phyloP scores from a whole-genome alignment of 495 filamentous ascomycete species.

The Sordaria brevicollis region DNA sequence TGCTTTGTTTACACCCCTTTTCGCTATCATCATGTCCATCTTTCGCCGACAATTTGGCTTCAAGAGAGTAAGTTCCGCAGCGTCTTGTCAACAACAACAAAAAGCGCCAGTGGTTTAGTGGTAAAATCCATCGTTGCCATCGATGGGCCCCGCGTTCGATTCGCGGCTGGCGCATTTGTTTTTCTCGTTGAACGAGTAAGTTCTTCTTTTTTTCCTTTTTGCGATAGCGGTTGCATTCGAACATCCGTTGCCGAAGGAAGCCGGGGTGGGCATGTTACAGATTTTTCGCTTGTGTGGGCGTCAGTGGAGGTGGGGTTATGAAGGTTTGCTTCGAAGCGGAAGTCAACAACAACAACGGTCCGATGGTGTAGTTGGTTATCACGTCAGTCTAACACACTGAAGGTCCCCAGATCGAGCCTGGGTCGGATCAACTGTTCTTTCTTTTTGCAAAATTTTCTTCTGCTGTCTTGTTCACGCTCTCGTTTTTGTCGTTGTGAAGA shows the following conservation, averaged over 20 bases:
- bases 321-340: not conserved
- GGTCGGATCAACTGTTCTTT: conserved; percentile 13
- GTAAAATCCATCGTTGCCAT: conserved; percentile 46
- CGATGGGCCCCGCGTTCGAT: conserved; percentile 44
- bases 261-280: too few species aligned
- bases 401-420: not conserved
- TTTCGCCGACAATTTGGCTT: not conserved
- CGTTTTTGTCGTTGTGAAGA: not conserved
- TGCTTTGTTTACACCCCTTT: not conserved
- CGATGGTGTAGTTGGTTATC: not conserved
- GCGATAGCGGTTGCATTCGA: too few species aligned
- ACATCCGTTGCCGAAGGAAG: too few species aligned
- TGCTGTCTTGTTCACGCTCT: not conserved
- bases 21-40: not conserved
- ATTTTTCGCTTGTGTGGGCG: too few species aligned
- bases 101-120: conserved; percentile 35
- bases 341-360: not conserved
- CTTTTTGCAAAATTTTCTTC: not conserved
- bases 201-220: not conserved
- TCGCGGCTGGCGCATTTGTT: conserved; percentile 33
- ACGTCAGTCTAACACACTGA: not conserved
- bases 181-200: not conserved
- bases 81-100: not conserved
- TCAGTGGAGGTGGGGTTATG: not conserved
- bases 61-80: not conserved